A percentile compares a stretch with the other conserved stretches of the same genome.
Conservation (phyloP, 139 green algal species). For the Chlamydomonas applanata region DNA sequence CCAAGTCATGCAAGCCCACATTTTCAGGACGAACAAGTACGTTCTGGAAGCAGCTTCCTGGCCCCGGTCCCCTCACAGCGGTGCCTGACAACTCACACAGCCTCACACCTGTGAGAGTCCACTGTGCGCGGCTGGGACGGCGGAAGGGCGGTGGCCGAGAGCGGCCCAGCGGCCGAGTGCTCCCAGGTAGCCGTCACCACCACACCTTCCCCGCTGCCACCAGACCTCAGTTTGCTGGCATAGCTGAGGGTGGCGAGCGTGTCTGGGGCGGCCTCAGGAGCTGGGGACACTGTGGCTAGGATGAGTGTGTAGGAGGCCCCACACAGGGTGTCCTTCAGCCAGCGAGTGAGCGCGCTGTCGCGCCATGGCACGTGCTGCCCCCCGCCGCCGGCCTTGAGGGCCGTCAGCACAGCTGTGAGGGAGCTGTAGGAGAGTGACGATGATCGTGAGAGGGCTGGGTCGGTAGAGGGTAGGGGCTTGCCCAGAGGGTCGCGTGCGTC, state of each 20-base stretch:
- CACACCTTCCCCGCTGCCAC: slow-evolving; percentile 18
- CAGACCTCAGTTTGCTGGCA: slow-evolving; percentile 32
- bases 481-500: slow-evolving; percentile 26
- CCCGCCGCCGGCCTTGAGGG: slow-evolving; percentile 9
- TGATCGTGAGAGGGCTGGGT: slow-evolving; percentile 24
- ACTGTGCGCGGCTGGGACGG: too few species aligned
- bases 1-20: too few species aligned
- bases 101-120: too few species aligned
- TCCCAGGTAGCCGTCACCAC: slow-evolving; percentile 45
- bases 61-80: too few species aligned
- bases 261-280: slow-evolving; percentile 33
- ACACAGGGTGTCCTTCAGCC: slow-evolving; percentile 33
- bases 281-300: slow-evolving; percentile 32
- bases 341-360: slow-evolving; percentile 40
- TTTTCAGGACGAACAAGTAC: too few species aligned
- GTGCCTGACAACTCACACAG: too few species aligned
- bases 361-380: slow-evolving; percentile 40
- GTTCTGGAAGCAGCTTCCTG: too few species aligned
- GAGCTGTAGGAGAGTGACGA: slow-evolving; percentile 30
- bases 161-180: slow-evolving; percentile 2
- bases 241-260: slow-evolving; percentile 43
- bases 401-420: slow-evolving; percentile 33
- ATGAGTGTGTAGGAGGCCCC: slow-evolving; percentile 6
- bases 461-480: not conserved
- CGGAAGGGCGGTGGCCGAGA: too few species aligned